Evolutionary conservation across 345 rosid genomes (phyloP), one percentile per base, ranked within the genome.

Genomic region (Populus nigra): DNA sequence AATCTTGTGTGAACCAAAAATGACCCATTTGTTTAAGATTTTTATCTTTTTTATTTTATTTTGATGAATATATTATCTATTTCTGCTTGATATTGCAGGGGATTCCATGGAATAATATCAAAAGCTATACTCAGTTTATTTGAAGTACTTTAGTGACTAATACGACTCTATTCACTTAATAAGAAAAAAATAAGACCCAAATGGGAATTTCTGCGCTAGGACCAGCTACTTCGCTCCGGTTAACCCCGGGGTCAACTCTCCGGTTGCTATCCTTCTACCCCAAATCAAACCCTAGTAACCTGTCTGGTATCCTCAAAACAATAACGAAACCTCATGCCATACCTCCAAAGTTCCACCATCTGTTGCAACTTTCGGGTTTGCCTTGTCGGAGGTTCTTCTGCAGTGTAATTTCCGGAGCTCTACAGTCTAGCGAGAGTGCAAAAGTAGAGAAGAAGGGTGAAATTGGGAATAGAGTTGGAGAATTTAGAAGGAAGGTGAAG

Each of bases 401-500:
- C 76, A 41, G 85, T 66, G 84, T 77, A 61, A 73, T 81, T 47
- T 45, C 86, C 63, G 83, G 78, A 9, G 84, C 90, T 59, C 75
- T 84, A 9, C 87, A 73, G 36, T 83, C 91, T 36, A 85, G 87
- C 5, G 86, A 88, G 72, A 82, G 72, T 68, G 65, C 61, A 45
- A 80, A 82, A n/a, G 25, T 36, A 71, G 92, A 81, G 33, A 63
- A 50, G 47, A 65, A 50, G 39, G 84, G 74, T 9, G 85, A 83
- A 77, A 27, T 75, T 31, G 86, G 90, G 55, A 80, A 53, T 35
- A 82, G 71, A 53, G 88, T 87, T 4, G 94, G 97, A 70, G 87
- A 86, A 43, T 92, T 93, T 50, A 84, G 91, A 87, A 91, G 75
- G 86, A 92, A 88, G 81, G 38, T 90, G 91, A 96, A 81, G 90